Conservation (phyloP, 176 grass and related monocot species). For the Juncus effusus region DNA sequence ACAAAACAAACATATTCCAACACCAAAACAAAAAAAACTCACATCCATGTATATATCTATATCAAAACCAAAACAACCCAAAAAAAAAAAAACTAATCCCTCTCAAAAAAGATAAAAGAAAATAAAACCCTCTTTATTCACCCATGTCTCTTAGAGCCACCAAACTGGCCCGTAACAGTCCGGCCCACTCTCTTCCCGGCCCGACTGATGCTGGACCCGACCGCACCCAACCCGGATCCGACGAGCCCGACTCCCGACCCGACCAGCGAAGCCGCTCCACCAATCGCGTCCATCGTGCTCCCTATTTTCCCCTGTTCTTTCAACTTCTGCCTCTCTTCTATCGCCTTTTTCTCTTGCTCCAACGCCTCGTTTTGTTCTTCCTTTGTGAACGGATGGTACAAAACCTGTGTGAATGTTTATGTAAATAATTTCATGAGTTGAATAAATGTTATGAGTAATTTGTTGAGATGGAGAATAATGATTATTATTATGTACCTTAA, state of each 20-base stretch:
- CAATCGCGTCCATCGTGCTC: constrained; percentile 52
- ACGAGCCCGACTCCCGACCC: constrained; percentile 57
- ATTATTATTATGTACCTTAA: constrained; percentile 43
- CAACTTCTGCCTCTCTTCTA: constrained; percentile 65
- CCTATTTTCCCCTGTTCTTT: constrained; percentile 58
- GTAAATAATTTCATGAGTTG: neutral
- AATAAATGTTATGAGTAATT: neutral
- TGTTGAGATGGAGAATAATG: neutral
- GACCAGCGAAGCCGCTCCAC: constrained; percentile 48
- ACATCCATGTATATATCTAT: neutral
- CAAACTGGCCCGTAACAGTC: constrained; percentile 65
- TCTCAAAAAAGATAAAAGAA: too few species aligned
- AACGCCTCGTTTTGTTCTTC: constrained; percentile 61
- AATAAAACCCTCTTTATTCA: neutral
- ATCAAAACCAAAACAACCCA: neutral
- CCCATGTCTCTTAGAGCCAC: constrained; percentile 60
- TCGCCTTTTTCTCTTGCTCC: constrained; percentile 67
- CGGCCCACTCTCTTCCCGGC: constrained; percentile 73
- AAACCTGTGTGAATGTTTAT: constrained; percentile 33
- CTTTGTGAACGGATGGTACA: constrained; percentile 70
- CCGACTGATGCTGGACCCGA: constrained; percentile 62
- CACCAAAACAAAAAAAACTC: too few species aligned
- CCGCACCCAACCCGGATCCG: constrained; percentile 55
- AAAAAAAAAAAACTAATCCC: neutral
- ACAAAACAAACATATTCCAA: too few species aligned